Percentiles rank a stretch among this genome's conserved stretches.
phyloP scores from a whole-genome alignment of 2,329 filamentous ascomycete genomes.

The Pseudogymnoascus sp. region DNA sequence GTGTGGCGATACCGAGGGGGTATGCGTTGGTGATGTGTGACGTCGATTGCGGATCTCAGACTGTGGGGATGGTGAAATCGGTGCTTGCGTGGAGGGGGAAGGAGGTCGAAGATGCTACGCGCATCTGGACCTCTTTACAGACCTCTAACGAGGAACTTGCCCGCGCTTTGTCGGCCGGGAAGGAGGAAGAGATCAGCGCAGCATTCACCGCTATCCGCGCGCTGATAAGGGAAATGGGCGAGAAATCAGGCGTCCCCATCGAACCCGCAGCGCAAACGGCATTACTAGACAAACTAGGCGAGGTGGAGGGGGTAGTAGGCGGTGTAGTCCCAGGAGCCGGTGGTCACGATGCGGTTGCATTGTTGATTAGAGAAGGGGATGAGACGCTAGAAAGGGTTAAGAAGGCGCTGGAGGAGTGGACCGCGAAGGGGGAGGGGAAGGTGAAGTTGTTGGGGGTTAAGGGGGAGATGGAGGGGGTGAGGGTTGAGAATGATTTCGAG shows the following conservation, averaged over 20 bases:
- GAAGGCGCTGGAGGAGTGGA: constrained; percentile 60
- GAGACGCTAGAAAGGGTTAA: constrained; percentile 55
- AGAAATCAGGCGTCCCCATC: constrained; percentile 69
- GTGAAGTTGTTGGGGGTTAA: constrained; percentile 64
- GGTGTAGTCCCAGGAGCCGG: constrained; percentile 92
- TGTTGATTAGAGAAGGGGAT: constrained; percentile 69
- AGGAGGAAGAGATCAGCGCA: constrained; percentile 36
- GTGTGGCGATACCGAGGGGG: constrained; percentile 63
- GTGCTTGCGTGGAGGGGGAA: constrained; percentile 73
- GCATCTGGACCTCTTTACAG: constrained; percentile 72
- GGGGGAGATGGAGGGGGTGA: constrained; percentile 64
- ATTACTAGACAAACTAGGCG: constrained; percentile 67
- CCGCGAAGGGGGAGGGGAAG: constrained; percentile 46
- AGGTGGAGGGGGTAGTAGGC: constrained; percentile 72
- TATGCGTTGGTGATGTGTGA: constrained; percentile 87
- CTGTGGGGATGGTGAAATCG: constrained; percentile 90
- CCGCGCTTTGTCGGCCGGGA: constrained; percentile 46
- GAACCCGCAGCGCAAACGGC: constrained; percentile 82
- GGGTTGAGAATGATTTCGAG: constrained; percentile 32
- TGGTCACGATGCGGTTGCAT: constrained; percentile 80
- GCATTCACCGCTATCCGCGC: constrained; percentile 47
- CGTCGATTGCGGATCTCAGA: constrained; percentile 88
- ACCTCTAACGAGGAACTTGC: constrained; percentile 65
- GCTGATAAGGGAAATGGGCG: constrained; percentile 71
- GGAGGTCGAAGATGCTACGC: constrained; percentile 55